Base-by-base conservation (phyloP, 2,329 filamentous ascomycete genomes). In the Fusarium begoniae region DNA sequence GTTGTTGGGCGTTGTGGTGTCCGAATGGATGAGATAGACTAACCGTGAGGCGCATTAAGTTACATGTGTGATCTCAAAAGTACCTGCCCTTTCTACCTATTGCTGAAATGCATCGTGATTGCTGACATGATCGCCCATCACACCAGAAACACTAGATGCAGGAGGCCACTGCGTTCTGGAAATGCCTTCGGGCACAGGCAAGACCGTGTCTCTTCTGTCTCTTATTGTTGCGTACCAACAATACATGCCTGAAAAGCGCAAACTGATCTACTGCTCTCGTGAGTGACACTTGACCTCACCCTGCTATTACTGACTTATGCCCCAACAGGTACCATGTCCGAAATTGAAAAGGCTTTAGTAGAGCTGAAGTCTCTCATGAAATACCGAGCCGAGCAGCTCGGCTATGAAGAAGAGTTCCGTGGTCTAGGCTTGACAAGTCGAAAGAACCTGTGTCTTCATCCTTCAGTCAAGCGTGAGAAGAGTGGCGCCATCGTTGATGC, bases 141-240 rank as follows among this genome's bases (percentile, higher is more conserved):
- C 11, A 15, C 47, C 50, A 89, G 87, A 86, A 76, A 98, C 96
- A 26, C 92, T 99, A 79, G 96, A 99, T 87, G 93, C 92, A 26
- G 94, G 94, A 59, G 97, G 96, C 70, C 95, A 99, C 84, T 98
- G 95, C 82, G 96, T 99, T 28, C 85, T 99, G 77, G 96, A 99
- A 85, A 99, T 99, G 96, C 96, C 96, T 83, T 99, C 96, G 68
- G 96, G 96, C 48, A 99, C 96, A 30, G 96, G 96, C 70, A 99
- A 99, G 87, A 99, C 96, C 0, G 94, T 99, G 32, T 98, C 96
- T 15, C 87, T 99, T 9, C 87, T 99, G 50, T 98, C 96, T 0
- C 89, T 99, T 77, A 99, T 99, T 79, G 91, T 99, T 66, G 96
- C 96, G 47, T 99, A 99, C 79, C 97, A 99, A 83, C 94, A 96